These are phyloP conservation scores for Tripidium arundinaceum DNA, from an alignment of 202 grass and related monocot genomes.

Conservation along the genomic window DNA sequence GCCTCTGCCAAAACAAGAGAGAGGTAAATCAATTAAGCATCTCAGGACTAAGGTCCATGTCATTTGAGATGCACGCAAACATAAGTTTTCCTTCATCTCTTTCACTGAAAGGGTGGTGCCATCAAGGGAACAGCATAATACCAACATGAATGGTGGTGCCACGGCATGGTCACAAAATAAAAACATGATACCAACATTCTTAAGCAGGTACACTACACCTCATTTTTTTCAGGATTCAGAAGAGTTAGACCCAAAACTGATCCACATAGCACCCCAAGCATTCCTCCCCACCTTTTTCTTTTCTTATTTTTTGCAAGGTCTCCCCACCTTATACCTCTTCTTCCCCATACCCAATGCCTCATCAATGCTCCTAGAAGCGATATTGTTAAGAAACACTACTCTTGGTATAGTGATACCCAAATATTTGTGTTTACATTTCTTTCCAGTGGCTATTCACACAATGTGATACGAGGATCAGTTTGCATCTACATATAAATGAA, in stretches of 20 bases:
- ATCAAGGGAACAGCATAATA: not conserved
- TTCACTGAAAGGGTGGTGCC: not conserved
- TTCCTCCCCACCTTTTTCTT: not conserved
- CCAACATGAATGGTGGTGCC: not conserved
- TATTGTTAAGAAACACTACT: not conserved
- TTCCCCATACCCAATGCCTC: not conserved
- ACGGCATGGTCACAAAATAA: not conserved
- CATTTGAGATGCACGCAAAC: not conserved
- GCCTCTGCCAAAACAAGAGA: too few species aligned
- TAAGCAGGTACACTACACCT: not conserved
- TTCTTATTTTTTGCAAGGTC: not conserved
- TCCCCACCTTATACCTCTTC: not conserved
- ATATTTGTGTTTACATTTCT: not conserved
- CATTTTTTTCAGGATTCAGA: not conserved
- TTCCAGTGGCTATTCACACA: not conserved
- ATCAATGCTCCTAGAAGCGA: not conserved
- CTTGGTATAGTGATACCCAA: not conserved
- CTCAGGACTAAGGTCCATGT: not conserved
- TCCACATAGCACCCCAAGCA: not conserved
- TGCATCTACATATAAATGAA: not conserved
- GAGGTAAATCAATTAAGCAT: too few species aligned
- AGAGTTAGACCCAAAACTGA: not conserved
- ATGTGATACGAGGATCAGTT: not conserved
- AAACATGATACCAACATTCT: not conserved
- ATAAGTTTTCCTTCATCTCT: not conserved